Conservation (phyloP, 345 rosid genomes). For the Moringa oleifera region DNA sequence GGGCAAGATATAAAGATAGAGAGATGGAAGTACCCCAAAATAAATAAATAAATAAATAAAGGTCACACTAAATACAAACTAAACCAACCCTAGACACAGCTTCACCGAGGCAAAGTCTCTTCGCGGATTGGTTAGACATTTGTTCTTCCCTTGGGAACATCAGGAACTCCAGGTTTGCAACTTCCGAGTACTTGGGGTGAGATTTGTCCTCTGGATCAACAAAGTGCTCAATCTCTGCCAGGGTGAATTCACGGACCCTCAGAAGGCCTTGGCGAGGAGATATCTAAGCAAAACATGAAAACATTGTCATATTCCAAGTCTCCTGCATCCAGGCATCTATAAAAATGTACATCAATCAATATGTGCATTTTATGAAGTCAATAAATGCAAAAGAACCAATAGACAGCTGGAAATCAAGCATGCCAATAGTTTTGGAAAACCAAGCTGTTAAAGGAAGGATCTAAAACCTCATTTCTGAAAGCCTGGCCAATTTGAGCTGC, state of each 20-base stretch:
- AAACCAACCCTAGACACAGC: slow-evolving; percentile 70
- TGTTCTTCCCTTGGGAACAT: slow-evolving; percentile 94
- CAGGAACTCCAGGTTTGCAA: slow-evolving; percentile 61
- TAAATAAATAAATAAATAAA: background rate
- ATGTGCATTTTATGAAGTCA: slow-evolving; percentile 5
- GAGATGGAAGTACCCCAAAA: background rate
- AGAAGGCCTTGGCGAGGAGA: slow-evolving; percentile 99
- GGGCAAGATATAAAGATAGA: background rate
- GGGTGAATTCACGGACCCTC: slow-evolving; percentile 89
- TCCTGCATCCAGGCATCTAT: background rate
- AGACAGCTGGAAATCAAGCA: background rate
- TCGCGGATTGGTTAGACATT: slow-evolving; percentile 81
- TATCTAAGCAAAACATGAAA: slow-evolving; percentile 37
- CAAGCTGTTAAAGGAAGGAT: slow-evolving; percentile 9
- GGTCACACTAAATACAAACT: slow-evolving; percentile 5
- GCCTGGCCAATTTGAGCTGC: slow-evolving; percentile 99
- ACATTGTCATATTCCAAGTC: background rate
- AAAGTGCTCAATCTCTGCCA: slow-evolving; percentile 96
- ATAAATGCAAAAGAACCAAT: background rate
- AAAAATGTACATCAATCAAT: background rate
- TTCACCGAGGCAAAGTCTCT: slow-evolving; percentile 51
- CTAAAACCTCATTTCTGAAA: slow-evolving; percentile 83
- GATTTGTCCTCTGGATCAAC: slow-evolving; percentile 95
- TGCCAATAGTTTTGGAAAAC: background rate
- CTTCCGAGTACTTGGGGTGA: slow-evolving; percentile 76